These are phyloP conservation scores for Ceriops tagal DNA, from an alignment of 345 rosid species.

Conservation along the genomic window DNA sequence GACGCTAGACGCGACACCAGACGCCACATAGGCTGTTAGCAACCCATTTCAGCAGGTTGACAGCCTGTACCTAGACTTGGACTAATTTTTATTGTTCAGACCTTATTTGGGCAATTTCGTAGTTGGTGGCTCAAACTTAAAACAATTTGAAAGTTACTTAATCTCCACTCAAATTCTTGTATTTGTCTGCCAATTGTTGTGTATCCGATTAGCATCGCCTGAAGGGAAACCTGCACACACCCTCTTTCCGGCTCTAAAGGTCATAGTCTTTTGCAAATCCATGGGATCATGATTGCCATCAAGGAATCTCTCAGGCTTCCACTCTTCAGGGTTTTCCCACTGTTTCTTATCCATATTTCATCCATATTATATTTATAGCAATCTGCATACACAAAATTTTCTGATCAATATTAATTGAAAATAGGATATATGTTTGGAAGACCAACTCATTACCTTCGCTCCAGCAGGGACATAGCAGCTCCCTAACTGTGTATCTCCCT, in stretches of 20 bases:
- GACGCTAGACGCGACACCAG: no score
- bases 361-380: constrained; percentile 73
- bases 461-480: constrained; percentile 67
- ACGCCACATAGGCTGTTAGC: no score
- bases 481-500: constrained; percentile 68
- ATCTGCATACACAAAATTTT: constrained; percentile 39
- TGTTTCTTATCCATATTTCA: constrained; percentile 82
- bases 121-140: no score
- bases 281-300: constrained; percentile 43
- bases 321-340: constrained; percentile 67
- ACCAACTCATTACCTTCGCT: constrained; percentile 44
- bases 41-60: no score
- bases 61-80: no score
- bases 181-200: constrained; percentile 63
- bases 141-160: constrained; percentile 8
- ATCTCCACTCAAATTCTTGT: constrained; percentile 75
- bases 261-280: constrained; percentile 81
- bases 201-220: constrained; percentile 55
- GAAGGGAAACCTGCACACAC: constrained; percentile 69
- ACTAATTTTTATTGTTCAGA: no score
- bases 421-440: neutral
- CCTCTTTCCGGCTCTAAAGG: constrained; percentile 83
- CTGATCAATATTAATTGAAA: neutral
- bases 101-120: no score
- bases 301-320: constrained; percentile 75